These are phyloP conservation scores for Backusella tarrabulga DNA, from an alignment of 192 early-diverging fungal genomes.

Conservation along the genomic window DNA sequence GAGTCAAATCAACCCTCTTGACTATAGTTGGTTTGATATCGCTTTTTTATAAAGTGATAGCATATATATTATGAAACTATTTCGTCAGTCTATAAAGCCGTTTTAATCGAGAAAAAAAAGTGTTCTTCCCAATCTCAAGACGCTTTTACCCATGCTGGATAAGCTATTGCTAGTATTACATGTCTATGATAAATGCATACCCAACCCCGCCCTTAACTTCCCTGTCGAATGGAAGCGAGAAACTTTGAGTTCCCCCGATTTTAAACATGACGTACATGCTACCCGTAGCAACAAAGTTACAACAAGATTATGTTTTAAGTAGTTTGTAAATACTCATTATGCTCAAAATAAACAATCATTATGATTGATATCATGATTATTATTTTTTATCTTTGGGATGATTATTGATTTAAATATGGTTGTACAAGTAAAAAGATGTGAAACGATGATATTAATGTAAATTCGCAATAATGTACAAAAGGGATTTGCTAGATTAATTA, in stretches of 20 bases:
- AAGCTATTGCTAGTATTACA: neutral
- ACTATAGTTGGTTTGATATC: no score
- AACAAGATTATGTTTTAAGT: neutral
- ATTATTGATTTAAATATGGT: neutral
- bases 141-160: neutral
- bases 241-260: neutral
- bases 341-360: no score
- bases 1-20: no score
- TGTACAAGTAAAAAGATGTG: neutral
- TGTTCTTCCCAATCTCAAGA: neutral
- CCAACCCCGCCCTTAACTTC: no score
- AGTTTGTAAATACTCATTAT: no score
- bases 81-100: no score
- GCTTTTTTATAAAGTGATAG: no score
- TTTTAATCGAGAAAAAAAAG: no score
- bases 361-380: neutral
- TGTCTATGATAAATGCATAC: neutral
- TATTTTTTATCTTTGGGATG: neutral
- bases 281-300: neutral
- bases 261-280: neutral
- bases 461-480: neutral
- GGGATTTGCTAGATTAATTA: neutral
- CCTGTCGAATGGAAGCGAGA: neutral
- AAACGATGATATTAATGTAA: neutral
- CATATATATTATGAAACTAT: no score